Evolutionary conservation across 441 rosid genomes (phyloP), one percentile per base, ranked within the genome.

Genomic region (Pelargonium myrrhifolium): DNA sequence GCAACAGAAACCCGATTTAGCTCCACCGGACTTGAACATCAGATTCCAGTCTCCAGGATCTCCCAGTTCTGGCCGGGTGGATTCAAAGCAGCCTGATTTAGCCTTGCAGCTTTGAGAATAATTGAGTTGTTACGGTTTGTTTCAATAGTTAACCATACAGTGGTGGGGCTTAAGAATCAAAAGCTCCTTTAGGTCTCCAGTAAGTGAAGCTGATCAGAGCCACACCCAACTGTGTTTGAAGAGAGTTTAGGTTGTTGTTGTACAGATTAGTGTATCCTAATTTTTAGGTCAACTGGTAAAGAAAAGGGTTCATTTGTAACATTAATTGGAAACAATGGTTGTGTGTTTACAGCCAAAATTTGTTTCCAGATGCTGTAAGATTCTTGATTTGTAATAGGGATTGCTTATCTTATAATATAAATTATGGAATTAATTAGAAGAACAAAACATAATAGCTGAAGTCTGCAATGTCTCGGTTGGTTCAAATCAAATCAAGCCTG

Each of bases 1-100:
- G 45, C 45, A 40, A 6, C 45, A 40, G 45, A 40, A 40, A 40
- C 45, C 79, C 78, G 96, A 91, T 37, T 80, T 84, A 42, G 82
- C 77, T 64, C 95, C 99, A 49, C 99, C 96, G 0, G 96, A 89
- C 78, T 76, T 94, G 82, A 94, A 94, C 69, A 86, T 94, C 1
- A 82, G 95, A 65, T 89, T 89, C 80, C 96, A 91, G 45, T 86
- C 96, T 26, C 93, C 92, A 12, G 95, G 88, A 22, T 93, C 99
- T 70, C 99, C 96, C 0, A 86, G 72, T 67, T 74, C 81, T 45
- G 73, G 66, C 72, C 71, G 71, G 26, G 75, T 61, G 1, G 85
- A 77, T 72, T 71, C 79, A 26, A 89, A 79, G 78, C 99, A 91
- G 78, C 99, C 99, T 47, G 99, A 91, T 81, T 73, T 94, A 66